phyloP scores from a whole-genome alignment of 2,329 filamentous ascomycete species.

The Talaromyces sp. region DNA sequence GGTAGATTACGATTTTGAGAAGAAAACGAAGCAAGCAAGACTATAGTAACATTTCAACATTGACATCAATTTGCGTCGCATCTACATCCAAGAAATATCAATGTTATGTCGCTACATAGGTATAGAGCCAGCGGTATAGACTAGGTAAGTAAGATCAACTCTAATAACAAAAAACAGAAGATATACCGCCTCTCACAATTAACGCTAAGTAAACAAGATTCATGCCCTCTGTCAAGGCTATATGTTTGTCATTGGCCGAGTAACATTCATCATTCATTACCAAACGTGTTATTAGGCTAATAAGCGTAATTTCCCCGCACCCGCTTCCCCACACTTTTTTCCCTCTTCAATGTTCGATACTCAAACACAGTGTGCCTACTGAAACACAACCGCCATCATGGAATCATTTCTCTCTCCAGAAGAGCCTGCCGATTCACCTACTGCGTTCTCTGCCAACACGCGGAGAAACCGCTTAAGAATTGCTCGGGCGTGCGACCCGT shows the following conservation, averaged over 20 bases:
- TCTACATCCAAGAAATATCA: not conserved
- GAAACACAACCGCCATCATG: not conserved
- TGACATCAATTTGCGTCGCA: too few relatives aligned
- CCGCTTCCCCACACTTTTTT: not conserved
- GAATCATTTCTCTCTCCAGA: not conserved
- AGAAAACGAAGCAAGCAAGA: not conserved
- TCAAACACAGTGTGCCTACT: not conserved
- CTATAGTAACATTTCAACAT: not conserved
- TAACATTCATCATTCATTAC: not conserved
- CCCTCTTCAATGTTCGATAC: not conserved
- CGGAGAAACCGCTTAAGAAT: not conserved
- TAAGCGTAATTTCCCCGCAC: not conserved
- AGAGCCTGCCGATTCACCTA: not conserved
- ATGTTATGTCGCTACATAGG: not conserved
- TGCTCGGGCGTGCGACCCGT: constrained; percentile 32
- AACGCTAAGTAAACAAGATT: too few relatives aligned
- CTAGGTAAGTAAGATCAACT: too few relatives aligned
- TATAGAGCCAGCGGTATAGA: too few relatives aligned
- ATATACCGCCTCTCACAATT: too few relatives aligned
- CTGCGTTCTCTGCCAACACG: not conserved
- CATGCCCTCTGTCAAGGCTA: too few relatives aligned
- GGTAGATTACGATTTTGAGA: not conserved
- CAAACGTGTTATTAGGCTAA: not conserved
- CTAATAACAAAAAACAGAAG: too few relatives aligned
- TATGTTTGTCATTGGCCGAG: too few relatives aligned